Percentiles rank a stretch among this genome's conserved stretches.
Evolutionary conservation across 306 rosid genomes (phyloP).

Genomic region (cucumber (Cucumis sativus)): Cucumber_9930_V3 NC_026655.2:23156501-23157000

Average conservation of each 20-base stretch:
- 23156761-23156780: neutral
- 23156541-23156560: conserved; percentile 75
- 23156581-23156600: conserved; percentile 89
- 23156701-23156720: conserved; percentile 64
- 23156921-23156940: conserved; percentile 54
- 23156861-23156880: conserved; percentile 51
- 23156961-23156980: conserved; percentile 69
- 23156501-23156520: conserved; percentile 52
- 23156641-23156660: conserved; percentile 93
- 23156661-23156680: conserved; percentile 74
- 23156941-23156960: conserved; percentile 74
- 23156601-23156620: conserved; percentile 90
- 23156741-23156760: neutral
- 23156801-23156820: conserved; percentile 44
- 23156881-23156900: conserved; percentile 72
- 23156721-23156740: conserved; percentile 2
- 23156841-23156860: conserved; percentile 50
- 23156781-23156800: conserved; percentile 42
- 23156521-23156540: conserved; percentile 59
- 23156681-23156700: conserved; percentile 53
- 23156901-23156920: conserved; percentile 43
- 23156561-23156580: conserved; percentile 80
- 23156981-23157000: conserved; percentile 64
- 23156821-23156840: conserved; percentile 37
- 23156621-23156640: conserved; percentile 64